Evolutionary conservation across 129 eudicot genomes (phyloP).

Genomic region (Flaveria bidentis): DNA sequence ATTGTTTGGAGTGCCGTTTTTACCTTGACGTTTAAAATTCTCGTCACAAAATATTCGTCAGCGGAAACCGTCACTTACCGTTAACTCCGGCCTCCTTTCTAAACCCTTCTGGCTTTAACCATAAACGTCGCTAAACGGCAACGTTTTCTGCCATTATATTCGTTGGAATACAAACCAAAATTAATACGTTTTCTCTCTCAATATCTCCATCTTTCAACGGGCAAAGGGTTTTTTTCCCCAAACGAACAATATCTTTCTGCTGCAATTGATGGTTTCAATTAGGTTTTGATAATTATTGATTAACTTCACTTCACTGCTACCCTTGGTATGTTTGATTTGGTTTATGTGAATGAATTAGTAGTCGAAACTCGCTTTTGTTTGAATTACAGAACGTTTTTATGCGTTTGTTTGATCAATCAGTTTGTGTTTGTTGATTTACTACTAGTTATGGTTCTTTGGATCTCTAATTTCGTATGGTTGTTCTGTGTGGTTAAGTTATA

Average conservation of each 20-base stretch:
- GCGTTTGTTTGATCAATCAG: constrained; percentile 16
- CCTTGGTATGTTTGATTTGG: constrained; percentile 27
- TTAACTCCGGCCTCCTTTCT: no score
- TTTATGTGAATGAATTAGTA: neutral
- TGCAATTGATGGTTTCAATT: constrained; percentile 23
- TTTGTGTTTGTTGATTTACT: constrained; percentile 13
- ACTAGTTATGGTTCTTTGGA: constrained; percentile 2
- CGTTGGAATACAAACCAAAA: constrained; percentile 72
- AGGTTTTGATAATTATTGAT: constrained; percentile 23
- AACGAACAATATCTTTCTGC: neutral
- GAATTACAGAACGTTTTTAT: neutral
- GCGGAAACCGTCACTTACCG: no score
- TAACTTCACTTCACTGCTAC: constrained; percentile 29
- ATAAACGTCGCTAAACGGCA: constrained; percentile 55
- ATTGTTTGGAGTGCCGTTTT: no score
- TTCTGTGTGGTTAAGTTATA: neutral
- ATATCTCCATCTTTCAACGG: constrained; percentile 55
- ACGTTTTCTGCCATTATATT: constrained; percentile 58
- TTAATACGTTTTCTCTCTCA: constrained; percentile 27
- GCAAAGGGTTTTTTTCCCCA: constrained; percentile 33
- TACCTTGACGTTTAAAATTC: no score
- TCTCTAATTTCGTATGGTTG: constrained; percentile 25
- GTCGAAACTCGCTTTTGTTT: constrained; percentile 11
- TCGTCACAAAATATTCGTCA: no score
- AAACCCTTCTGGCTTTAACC: no score